These are phyloP conservation scores for Dentipellis fragilis DNA, from an alignment of 768 basidiomycete species.

Conservation along the genomic window DNA sequence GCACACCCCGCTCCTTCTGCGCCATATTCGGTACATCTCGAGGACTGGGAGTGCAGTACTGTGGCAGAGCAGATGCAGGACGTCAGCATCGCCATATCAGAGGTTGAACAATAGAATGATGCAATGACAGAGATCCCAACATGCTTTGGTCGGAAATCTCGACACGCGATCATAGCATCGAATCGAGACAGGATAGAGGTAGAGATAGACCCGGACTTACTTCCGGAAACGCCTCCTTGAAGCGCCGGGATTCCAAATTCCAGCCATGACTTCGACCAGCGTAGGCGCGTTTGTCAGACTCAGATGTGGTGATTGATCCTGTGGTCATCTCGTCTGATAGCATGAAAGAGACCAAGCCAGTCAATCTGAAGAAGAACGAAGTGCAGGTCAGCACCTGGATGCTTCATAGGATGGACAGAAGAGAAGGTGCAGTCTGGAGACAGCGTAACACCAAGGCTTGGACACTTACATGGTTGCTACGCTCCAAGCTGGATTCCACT, in stretches of 20 bases:
- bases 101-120: not conserved
- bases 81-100: not conserved
- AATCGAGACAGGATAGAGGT: not conserved
- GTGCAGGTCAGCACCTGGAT: not conserved
- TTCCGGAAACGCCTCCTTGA: conserved; percentile 83
- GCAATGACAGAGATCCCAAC: not conserved
- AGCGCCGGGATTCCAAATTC: conserved; percentile 73
- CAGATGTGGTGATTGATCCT: conserved; percentile 75
- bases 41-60: conserved; percentile 63
- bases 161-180: not conserved
- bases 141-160: not conserved
- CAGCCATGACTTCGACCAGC: conserved; percentile 76
- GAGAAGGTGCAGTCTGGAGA: not conserved
- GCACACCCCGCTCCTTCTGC: conserved; percentile 55
- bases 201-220: conserved; percentile 34
- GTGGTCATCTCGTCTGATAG: conserved; percentile 95
- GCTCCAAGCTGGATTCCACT: conserved; percentile 97
- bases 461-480: conserved; percentile 80
- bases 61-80: conserved; percentile 13
- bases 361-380: conserved; percentile 44
- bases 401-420: not conserved
- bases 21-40: conserved; percentile 92
- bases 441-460: conserved; percentile 3
- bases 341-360: conserved; percentile 92
- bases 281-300: conserved; percentile 66